Conservation (phyloP, 2,329 filamentous ascomycete genomes). For the Diaporthe sp. region DNA sequence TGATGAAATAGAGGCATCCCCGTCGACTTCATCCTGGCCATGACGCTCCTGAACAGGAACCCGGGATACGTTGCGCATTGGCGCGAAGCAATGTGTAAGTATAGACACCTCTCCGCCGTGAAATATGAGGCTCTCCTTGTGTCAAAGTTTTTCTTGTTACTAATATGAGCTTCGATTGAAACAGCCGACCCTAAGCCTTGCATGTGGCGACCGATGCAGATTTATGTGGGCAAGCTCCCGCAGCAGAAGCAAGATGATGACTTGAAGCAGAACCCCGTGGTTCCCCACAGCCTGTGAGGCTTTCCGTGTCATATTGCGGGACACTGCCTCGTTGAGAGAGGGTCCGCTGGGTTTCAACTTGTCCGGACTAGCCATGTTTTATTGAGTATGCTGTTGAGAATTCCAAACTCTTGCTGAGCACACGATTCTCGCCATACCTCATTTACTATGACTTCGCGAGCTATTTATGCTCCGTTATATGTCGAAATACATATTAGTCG, state of each 20-base stretch:
- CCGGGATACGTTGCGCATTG: constrained; percentile 6
- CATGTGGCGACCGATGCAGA: constrained; percentile 20
- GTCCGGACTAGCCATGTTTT: not conserved
- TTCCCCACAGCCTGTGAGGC: not conserved
- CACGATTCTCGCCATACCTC: too few species aligned
- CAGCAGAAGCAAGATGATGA: not conserved
- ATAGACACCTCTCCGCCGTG: too few species aligned
- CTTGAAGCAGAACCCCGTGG: not conserved
- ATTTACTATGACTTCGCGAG: too few species aligned
- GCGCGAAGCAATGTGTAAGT: constrained; percentile 8
- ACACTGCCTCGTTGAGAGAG: not conserved
- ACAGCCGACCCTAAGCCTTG: constrained; percentile 2
- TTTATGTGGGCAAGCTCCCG: not conserved
- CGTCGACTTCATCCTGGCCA: constrained; percentile 6
- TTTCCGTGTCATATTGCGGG: not conserved
- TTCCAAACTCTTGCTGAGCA: not conserved
- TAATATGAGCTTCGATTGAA: not conserved
- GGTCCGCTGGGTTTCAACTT: not conserved
- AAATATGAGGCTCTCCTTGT: not conserved
- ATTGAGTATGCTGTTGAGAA: not conserved
- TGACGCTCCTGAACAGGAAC: constrained; percentile 19
- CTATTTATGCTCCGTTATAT: too few species aligned
- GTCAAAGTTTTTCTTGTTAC: not conserved
- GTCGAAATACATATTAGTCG: too few species aligned
- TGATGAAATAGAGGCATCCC: not conserved